Conservation (phyloP, 345 rosid genomes). For the Citrus cavaleriei region DNA sequence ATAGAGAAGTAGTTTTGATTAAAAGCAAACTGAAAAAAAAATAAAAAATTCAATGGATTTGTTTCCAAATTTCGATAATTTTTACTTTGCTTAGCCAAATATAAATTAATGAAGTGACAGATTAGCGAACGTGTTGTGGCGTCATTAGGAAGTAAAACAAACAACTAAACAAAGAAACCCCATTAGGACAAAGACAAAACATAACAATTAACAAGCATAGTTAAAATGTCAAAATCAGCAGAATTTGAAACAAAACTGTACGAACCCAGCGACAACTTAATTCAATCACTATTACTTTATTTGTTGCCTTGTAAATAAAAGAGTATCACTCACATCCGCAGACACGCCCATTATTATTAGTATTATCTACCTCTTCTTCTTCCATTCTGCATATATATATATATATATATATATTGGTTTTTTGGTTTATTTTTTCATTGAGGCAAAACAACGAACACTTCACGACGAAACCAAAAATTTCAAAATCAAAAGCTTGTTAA, state of each 20-base stretch:
- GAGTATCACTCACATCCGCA: not conserved
- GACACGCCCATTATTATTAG: not conserved
- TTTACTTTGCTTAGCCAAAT: not conserved
- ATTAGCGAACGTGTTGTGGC: not conserved
- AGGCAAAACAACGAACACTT: not conserved
- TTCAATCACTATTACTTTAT: not conserved
- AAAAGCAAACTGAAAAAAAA: not conserved
- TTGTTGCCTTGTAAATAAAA: not conserved
- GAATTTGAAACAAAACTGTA: not conserved
- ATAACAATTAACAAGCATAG: not conserved
- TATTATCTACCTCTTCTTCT: not conserved
- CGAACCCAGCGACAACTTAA: not conserved
- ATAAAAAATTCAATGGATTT: not conserved
- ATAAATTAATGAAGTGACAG: not conserved
- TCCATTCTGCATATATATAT: too few relatives aligned
- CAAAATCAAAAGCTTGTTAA: not conserved
- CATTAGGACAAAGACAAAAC: not conserved
- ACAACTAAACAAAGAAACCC: not conserved
- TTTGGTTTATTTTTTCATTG: not conserved
- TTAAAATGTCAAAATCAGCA: not conserved
- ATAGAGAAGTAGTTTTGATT: too few relatives aligned
- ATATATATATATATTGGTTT: too few relatives aligned
- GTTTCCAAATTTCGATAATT: not conserved
- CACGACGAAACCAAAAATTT: too few relatives aligned
- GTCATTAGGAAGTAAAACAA: not conserved